Conservation (phyloP, 768 basidiomycete species). For the Solioccasus polychromus region DNA sequence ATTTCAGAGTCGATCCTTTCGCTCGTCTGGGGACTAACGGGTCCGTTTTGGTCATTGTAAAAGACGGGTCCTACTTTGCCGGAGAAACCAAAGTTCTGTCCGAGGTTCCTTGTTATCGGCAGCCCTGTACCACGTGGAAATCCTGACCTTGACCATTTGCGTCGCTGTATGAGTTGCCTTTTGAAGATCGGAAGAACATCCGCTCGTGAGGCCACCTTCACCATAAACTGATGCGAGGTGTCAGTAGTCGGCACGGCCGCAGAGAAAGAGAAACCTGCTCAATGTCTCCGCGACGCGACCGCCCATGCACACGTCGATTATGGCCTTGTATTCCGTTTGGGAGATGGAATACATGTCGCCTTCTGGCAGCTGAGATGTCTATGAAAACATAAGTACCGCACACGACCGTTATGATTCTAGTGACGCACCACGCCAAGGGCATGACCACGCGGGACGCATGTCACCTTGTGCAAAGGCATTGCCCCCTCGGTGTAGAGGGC, state of each 20-base stretch:
- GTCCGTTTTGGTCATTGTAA: conserved; percentile 68
- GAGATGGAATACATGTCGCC: conserved; percentile 72
- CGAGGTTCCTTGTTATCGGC: conserved; percentile 1
- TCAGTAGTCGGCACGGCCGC: neutral
- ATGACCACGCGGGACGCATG: conserved; percentile 94
- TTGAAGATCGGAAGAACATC: conserved; percentile 85
- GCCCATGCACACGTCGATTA: conserved; percentile 90
- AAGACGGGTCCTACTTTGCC: conserved; percentile 78
- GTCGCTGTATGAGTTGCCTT: conserved; percentile 78
- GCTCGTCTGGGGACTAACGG: conserved; percentile 70
- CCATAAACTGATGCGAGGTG: conserved; percentile 65
- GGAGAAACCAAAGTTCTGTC: conserved; percentile 76
- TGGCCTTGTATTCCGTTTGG: conserved; percentile 70
- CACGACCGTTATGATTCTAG: neutral
- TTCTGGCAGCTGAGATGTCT: conserved; percentile 79
- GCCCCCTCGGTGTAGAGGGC: conserved; percentile 94
- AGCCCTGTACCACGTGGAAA: neutral
- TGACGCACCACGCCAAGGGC: conserved; percentile 78
- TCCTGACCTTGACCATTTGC: conserved; percentile 82
- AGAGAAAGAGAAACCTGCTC: conserved; percentile 43
- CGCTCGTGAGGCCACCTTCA: conserved; percentile 82
- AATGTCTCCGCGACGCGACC: conserved; percentile 95
- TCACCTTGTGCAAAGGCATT: conserved; percentile 97
- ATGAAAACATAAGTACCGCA: conserved; percentile 14
- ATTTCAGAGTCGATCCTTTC: conserved; percentile 90